Percentiles rank a stretch among this genome's conserved stretches.
Evolutionary conservation across 1,139 yeast species (phyloP).

Genomic region (Suhomyces maxii): DNA sequence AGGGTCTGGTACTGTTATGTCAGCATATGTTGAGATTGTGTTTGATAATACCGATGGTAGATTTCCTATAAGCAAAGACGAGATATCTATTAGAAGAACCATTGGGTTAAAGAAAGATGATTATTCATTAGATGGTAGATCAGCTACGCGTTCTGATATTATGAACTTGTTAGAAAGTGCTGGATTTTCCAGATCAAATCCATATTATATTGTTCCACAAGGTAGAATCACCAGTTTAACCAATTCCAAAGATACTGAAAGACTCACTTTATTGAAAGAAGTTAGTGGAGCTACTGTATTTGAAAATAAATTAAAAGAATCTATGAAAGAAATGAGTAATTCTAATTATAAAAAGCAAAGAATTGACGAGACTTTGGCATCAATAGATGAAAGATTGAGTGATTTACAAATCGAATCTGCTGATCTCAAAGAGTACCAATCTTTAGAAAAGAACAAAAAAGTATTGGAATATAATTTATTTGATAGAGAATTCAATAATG

Average conservation of each 20-base stretch:
- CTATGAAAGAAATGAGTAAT: conserved; percentile 74
- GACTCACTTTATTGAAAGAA: conserved; percentile 77
- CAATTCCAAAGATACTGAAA: conserved; percentile 82
- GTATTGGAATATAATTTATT: conserved; percentile 73
- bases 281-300: conserved; percentile 95
- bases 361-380: conserved; percentile 70
- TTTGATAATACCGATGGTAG: conserved; percentile 81
- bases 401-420: conserved; percentile 82
- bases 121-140: conserved; percentile 73
- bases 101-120: conserved; percentile 93
- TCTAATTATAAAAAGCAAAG: conserved; percentile 70
- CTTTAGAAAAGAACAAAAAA: conserved; percentile 66
- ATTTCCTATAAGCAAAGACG: conserved; percentile 67
- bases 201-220: conserved; percentile 96
- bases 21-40: conserved; percentile 87
- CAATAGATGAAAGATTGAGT: conserved; percentile 67
- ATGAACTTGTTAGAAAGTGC: conserved; percentile 86
- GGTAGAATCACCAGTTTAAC: conserved; percentile 86
- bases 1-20: conserved; percentile 89
- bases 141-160: conserved; percentile 79
- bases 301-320: conserved; percentile 77
- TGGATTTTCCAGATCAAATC: conserved; percentile 87
- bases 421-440: conserved; percentile 70
- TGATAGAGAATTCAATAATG: conserved; percentile 70
- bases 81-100: conserved; percentile 77